These are phyloP conservation scores for Fusarium redolens DNA, from an alignment of 2,329 filamentous ascomycete genomes.

Conservation along the genomic window DNA sequence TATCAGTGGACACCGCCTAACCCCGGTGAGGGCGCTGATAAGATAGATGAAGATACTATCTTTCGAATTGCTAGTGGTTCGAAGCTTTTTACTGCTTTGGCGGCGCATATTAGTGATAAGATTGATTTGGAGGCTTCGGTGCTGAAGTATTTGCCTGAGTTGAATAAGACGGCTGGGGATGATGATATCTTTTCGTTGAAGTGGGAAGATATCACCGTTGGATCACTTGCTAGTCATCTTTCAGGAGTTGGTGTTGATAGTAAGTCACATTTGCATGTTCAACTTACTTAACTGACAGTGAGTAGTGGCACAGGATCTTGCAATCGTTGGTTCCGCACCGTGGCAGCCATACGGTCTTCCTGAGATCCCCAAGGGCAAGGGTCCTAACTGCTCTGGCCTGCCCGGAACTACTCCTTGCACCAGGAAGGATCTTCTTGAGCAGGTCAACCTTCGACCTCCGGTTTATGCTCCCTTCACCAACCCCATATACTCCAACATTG, in stretches of 20 bases:
- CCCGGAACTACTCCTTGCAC: slow-evolving; percentile 48
- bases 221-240: slow-evolving; percentile 58
- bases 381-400: slow-evolving; percentile 51
- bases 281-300: neutral
- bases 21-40: slow-evolving; percentile 38
- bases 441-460: slow-evolving; percentile 49
- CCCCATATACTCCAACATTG: slow-evolving; percentile 63
- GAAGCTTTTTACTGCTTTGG: slow-evolving; percentile 50
- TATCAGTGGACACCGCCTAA: slow-evolving; percentile 55
- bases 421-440: slow-evolving; percentile 43
- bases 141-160: slow-evolving; percentile 57
- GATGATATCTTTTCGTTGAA: slow-evolving; percentile 50
- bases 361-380: slow-evolving; percentile 42
- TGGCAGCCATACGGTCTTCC: slow-evolving; percentile 51
- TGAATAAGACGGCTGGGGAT: slow-evolving; percentile 39
- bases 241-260: slow-evolving; percentile 55
- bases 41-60: slow-evolving; percentile 49
- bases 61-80: slow-evolving; percentile 51
- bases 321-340: slow-evolving; percentile 35
- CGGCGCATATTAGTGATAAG: slow-evolving; percentile 44
- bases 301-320: slow-evolving; percentile 50
- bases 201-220: slow-evolving; percentile 62
- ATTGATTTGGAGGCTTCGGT: slow-evolving; percentile 56
- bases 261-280: slow-evolving; percentile 19
- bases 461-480: slow-evolving; percentile 56